phyloP scores from a whole-genome alignment of 1,284 basidiomycete species.

The Gomphus sp. region DNA sequence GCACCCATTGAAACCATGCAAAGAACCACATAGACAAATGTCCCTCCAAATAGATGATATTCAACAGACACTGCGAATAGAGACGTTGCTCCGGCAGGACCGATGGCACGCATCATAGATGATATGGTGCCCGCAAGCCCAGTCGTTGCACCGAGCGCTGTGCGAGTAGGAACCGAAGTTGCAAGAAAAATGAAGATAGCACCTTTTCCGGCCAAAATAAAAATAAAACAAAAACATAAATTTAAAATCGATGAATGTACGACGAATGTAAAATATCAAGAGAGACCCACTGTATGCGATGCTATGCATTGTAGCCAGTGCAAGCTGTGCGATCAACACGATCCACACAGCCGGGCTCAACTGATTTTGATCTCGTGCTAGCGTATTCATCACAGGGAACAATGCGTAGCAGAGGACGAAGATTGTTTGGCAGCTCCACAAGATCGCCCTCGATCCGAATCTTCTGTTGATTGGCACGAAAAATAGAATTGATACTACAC shows the following conservation, averaged over 20 bases:
- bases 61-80: constrained; percentile 29
- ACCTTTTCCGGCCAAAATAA: too few relatives aligned
- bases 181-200: constrained; percentile 27
- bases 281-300: constrained; percentile 1
- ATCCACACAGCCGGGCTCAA: background rate
- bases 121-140: constrained; percentile 41
- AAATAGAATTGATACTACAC: too few relatives aligned
- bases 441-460: too few relatives aligned
- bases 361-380: constrained; percentile 28
- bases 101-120: constrained; percentile 39
- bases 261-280: too few relatives aligned
- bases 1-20: too few relatives aligned
- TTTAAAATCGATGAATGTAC: background rate
- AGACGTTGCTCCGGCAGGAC: constrained; percentile 29
- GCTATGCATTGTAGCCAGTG: background rate
- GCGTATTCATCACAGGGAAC: constrained; percentile 27
- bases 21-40: constrained; percentile 25
- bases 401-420: constrained; percentile 22
- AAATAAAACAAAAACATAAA: constrained; percentile 17
- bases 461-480: too few relatives aligned
- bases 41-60: constrained; percentile 24
- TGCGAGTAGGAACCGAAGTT: constrained; percentile 23
- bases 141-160: constrained; percentile 39
- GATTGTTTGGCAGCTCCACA: background rate
- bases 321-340: background rate